Conservation (phyloP, 768 basidiomycete genomes). For the Psilocybe subaeruginosa region DNA sequence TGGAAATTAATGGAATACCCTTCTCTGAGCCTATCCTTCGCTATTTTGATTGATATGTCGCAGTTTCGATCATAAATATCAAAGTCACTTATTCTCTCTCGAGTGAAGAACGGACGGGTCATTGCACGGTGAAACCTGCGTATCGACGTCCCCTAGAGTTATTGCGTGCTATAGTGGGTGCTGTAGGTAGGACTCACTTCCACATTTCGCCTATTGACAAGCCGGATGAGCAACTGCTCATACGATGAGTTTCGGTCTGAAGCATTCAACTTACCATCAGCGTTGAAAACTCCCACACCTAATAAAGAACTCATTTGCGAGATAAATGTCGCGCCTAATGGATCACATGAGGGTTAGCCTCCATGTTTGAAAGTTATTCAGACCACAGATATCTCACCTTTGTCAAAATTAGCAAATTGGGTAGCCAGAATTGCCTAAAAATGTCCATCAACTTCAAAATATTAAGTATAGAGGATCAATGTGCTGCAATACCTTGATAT, state of each 20-base stretch:
- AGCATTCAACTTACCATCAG: slow-evolving; percentile 43
- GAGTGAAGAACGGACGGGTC: slow-evolving; percentile 71
- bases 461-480: neutral
- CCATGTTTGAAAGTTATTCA: neutral
- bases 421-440: slow-evolving; percentile 48
- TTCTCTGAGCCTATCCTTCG: slow-evolving; percentile 44
- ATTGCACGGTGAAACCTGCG: slow-evolving; percentile 60
- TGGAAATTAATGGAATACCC: slow-evolving; percentile 63
- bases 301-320: slow-evolving; percentile 39
- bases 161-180: neutral
- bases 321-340: slow-evolving; percentile 24
- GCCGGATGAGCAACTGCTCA: too few relatives aligned
- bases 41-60: slow-evolving; percentile 43
- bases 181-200: slow-evolving; percentile 45
- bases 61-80: slow-evolving; percentile 62
- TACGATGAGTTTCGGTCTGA: too few relatives aligned
- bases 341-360: neutral
- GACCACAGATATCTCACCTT: slow-evolving; percentile 30
- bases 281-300: slow-evolving; percentile 62
- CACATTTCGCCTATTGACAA: slow-evolving; percentile 56
- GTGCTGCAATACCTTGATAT: neutral
- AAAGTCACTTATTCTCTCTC: slow-evolving; percentile 61
- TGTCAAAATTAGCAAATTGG: slow-evolving; percentile 49
- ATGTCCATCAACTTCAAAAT: too few relatives aligned
- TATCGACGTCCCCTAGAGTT: neutral